Evolutionary conservation across 2,329 filamentous ascomycete species (phyloP).

Genomic region (Ascochyta viciae-villosae): DNA sequence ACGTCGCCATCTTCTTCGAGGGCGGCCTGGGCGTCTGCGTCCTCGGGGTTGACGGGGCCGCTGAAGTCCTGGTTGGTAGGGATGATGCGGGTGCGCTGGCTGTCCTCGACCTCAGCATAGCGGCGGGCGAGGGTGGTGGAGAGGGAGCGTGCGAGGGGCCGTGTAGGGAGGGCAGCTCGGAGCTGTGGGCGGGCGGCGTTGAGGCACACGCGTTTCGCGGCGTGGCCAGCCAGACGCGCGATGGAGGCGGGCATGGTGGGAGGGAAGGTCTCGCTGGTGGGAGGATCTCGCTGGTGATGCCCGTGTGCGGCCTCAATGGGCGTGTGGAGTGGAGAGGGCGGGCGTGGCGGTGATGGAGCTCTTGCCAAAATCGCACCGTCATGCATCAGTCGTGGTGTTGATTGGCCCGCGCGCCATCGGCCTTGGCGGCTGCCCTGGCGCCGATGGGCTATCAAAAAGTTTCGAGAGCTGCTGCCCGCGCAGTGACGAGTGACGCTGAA

Average conservation of each 20-base stretch:
- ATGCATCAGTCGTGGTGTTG: conserved; percentile 23
- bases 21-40: conserved; percentile 54
- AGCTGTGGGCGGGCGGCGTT: conserved; percentile 57
- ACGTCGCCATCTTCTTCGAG: conserved; percentile 53
- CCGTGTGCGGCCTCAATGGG: conserved; percentile 45
- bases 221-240: conserved; percentile 74
- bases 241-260: conserved; percentile 72
- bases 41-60: conserved; percentile 54
- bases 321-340: conserved; percentile 39
- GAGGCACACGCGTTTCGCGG: conserved; percentile 71
- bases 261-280: conserved; percentile 40
- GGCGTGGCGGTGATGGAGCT: conserved; percentile 40
- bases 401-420: conserved; percentile 35
- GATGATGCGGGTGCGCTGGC: conserved; percentile 65
- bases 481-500: conserved; percentile 16
- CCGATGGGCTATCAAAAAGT: conserved; percentile 12
- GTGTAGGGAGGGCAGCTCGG: conserved; percentile 47
- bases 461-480: conserved; percentile 19
- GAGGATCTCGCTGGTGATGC: conserved; percentile 35
- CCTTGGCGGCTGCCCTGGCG: conserved; percentile 29
- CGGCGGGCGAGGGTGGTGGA: conserved; percentile 69
- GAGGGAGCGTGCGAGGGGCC: conserved; percentile 65
- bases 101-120: conserved; percentile 64
- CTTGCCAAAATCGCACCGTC: conserved; percentile 37
- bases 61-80: conserved; percentile 71